phyloP scores from a whole-genome alignment of 495 filamentous ascomycete species.

The Glarea lozoyensis region DNA sequence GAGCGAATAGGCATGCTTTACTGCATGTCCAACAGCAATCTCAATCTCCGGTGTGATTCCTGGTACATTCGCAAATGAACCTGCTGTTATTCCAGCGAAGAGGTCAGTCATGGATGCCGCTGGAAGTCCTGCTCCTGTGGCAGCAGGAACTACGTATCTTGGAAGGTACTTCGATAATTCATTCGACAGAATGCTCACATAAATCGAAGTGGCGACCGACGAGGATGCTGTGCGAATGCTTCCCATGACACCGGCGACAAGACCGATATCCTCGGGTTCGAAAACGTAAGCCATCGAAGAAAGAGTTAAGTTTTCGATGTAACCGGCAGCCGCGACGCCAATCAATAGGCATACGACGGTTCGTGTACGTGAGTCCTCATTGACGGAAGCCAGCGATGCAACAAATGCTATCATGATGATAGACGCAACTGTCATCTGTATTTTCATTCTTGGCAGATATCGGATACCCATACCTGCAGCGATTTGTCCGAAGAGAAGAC shows the following conservation, averaged over 20 bases:
- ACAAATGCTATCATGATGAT: conserved; percentile 18
- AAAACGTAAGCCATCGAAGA: conserved; percentile 21
- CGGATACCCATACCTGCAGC: conserved; percentile 25
- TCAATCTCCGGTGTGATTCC: conserved; percentile 27
- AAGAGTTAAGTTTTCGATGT: conserved; percentile 9
- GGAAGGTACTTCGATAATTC: conserved; percentile 30
- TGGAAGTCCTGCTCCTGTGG: conserved; percentile 27
- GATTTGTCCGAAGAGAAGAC: conserved; percentile 22
- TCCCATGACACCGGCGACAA: background rate
- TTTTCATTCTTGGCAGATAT: conserved; percentile 22
- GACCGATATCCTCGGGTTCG: conserved; percentile 13
- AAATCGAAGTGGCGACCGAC: conserved; percentile 30
- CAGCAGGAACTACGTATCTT: conserved; percentile 13
- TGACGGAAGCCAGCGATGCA: conserved; percentile 5
- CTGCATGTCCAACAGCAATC: background rate
- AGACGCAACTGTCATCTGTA: conserved; percentile 21
- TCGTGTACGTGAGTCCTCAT: conserved; percentile 7
- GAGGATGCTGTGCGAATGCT: conserved; percentile 6
- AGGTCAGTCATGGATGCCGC: conserved; percentile 24
- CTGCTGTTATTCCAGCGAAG: conserved; percentile 23
- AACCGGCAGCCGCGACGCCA: conserved; percentile 10
- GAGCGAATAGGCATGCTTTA: background rate
- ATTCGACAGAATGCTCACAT: conserved; percentile 37
- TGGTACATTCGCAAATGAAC: conserved; percentile 24
- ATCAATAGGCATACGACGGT: conserved; percentile 20